These are phyloP conservation scores for Macrophomina pseudophaseolina DNA, from an alignment of 2,329 filamentous ascomycete genomes.

Conservation along the genomic window DNA sequence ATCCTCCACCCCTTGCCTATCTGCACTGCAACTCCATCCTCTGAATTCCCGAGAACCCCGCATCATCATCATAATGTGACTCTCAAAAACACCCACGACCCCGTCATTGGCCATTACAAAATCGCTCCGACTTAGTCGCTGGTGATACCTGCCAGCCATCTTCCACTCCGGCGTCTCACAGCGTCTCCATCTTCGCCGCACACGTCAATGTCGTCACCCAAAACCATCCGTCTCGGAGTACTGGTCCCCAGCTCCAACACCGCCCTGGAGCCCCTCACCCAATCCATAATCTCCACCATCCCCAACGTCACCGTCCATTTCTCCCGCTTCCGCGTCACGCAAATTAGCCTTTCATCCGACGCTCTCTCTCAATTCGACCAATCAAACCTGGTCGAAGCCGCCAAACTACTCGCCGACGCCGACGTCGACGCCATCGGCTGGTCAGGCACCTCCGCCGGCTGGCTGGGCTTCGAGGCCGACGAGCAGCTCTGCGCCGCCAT, in stretches of 20 bases:
- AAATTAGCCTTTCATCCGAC: constrained; percentile 42
- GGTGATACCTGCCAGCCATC: neutral
- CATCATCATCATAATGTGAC: neutral
- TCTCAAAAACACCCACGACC: too few relatives aligned
- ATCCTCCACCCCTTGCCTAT: neutral
- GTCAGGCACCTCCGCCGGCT: constrained; percentile 40
- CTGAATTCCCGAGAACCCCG: neutral
- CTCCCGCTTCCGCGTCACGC: constrained; percentile 50
- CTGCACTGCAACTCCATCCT: neutral
- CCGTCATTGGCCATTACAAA: too few relatives aligned
- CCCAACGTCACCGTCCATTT: constrained; percentile 49
- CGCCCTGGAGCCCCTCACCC: constrained; percentile 50
- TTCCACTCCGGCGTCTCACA: neutral
- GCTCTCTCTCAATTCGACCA: constrained; percentile 42
- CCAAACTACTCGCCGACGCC: constrained; percentile 38
- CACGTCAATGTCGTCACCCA: constrained; percentile 6
- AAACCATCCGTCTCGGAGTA: constrained; percentile 41
- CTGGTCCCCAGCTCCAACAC: constrained; percentile 54
- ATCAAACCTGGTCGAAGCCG: constrained; percentile 28
- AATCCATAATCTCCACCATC: constrained; percentile 28
- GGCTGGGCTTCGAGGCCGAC: constrained; percentile 40
- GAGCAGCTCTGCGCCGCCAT: constrained; percentile 47
- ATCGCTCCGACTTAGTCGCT: too few relatives aligned
- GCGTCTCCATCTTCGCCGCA: neutral
- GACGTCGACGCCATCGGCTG: constrained; percentile 38